Evolutionary conservation across 345 rosid species (phyloP).

Genomic region (Eucalyptus cloeziana): DNA sequence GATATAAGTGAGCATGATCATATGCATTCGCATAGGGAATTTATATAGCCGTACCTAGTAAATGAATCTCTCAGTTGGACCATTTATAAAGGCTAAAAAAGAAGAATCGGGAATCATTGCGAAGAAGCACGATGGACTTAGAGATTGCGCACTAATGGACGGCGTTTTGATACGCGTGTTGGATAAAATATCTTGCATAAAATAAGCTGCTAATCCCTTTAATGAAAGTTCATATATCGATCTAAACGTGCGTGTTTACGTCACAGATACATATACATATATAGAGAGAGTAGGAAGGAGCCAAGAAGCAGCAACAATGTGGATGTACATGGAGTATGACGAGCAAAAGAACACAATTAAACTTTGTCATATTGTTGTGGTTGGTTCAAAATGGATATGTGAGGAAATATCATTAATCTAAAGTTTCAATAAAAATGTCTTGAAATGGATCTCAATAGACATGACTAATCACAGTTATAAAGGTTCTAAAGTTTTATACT

Average conservation of each 20-base stretch:
- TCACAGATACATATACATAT: too few relatives aligned
- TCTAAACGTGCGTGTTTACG: too few relatives aligned
- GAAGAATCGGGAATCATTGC: too few relatives aligned
- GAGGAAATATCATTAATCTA: too few relatives aligned
- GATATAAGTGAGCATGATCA: background rate
- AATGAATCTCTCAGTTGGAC: background rate
- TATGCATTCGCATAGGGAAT: background rate
- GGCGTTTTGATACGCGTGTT: too few relatives aligned
- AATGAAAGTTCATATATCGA: too few relatives aligned
- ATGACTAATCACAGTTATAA: background rate
- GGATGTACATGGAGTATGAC: background rate
- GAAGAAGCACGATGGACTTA: too few relatives aligned
- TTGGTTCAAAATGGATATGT: background rate
- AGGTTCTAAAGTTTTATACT: too few relatives aligned
- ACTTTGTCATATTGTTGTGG: background rate
- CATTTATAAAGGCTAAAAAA: background rate
- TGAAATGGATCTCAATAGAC: background rate
- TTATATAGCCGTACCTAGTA: background rate
- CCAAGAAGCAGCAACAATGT: background rate
- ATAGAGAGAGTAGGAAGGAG: background rate
- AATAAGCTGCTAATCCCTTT: too few relatives aligned
- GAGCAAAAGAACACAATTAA: background rate
- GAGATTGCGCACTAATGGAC: too few relatives aligned
- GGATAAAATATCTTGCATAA: too few relatives aligned
- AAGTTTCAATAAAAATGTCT: background rate